Percentiles rank a stretch among this genome's conserved stretches.
These are phyloP conservation scores for Cladobotryum protrusum DNA, from an alignment of 2,329 filamentous ascomycete genomes.

Conservation along the genomic window DNA sequence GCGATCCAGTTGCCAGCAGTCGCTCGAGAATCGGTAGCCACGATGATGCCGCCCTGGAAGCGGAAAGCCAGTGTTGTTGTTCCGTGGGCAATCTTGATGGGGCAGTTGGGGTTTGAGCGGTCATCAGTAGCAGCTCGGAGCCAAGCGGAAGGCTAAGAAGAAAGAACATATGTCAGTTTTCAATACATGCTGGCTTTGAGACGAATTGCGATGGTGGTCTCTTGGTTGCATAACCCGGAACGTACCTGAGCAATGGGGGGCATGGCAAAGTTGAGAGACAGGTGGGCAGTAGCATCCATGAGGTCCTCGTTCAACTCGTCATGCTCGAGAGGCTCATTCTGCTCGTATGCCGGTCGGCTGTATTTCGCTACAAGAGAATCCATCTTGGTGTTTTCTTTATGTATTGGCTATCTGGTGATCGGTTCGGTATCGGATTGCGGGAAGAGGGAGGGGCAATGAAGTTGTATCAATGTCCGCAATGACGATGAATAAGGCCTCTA, in stretches of 20 bases:
- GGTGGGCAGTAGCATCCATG: slow-evolving; percentile 63
- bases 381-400: slow-evolving; percentile 48
- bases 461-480: not conserved
- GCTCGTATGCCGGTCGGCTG: slow-evolving; percentile 67
- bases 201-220: not conserved
- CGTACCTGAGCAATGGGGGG: slow-evolving; percentile 85
- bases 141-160: slow-evolving; percentile 73
- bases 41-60: slow-evolving; percentile 97
- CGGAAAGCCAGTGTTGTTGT: slow-evolving; percentile 97
- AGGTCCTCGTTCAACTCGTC: slow-evolving; percentile 66
- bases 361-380: slow-evolving; percentile 91
- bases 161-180: slow-evolving; percentile 1
- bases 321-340: slow-evolving; percentile 64
- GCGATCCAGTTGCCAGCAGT: slow-evolving; percentile 99
- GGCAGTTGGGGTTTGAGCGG: slow-evolving; percentile 90
- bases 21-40: slow-evolving; percentile 94
- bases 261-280: slow-evolving; percentile 91
- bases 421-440: not conserved
- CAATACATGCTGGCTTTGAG: not conserved
- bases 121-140: slow-evolving; percentile 96
- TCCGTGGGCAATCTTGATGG: slow-evolving; percentile 98
- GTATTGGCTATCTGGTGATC: not conserved
- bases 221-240: slow-evolving; percentile 14
- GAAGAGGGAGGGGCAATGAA: not conserved
- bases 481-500: not conserved